Conservation (phyloP, 208 protist species). For the Trypanosomatidae sp. region DNA sequence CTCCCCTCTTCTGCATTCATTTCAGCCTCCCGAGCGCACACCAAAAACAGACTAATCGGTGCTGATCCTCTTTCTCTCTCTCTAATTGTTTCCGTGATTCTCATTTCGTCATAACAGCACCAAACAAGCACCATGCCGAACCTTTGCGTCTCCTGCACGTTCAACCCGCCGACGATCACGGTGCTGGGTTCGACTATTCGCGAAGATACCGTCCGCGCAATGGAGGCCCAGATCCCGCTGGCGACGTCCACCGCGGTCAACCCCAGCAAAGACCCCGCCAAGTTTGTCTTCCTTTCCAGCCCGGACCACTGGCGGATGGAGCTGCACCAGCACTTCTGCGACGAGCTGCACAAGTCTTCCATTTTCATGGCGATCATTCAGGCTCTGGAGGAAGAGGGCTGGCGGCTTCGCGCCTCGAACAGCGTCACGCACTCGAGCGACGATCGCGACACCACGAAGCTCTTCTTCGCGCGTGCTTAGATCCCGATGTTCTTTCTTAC, state of each 20-base stretch:
- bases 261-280: conserved; percentile 65
- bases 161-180: conserved; percentile 90
- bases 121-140: conserved; percentile 91
- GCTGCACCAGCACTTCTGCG: conserved; percentile 89
- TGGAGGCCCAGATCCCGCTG: conserved; percentile 78
- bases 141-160: conserved; percentile 87
- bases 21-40: no score
- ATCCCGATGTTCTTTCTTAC: background rate
- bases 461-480: conserved; percentile 85
- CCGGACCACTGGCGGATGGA: conserved; percentile 91
- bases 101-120: no score
- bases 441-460: conserved; percentile 69
- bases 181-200: conserved; percentile 79
- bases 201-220: conserved; percentile 83
- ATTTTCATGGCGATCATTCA: conserved; percentile 81
- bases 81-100: no score
- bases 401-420: conserved; percentile 80
- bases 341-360: conserved; percentile 86
- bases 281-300: conserved; percentile 74
- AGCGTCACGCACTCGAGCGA: conserved; percentile 38
- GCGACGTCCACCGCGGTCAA: conserved; percentile 70
- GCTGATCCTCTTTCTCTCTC: no score
- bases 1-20: no score
- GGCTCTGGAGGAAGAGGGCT: conserved; percentile 83
- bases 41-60: no score